A percentile compares a stretch with the other conserved stretches of the same genome.
phyloP scores from a whole-genome alignment of 2,329 filamentous ascomycete genomes.

The Metarhizium guizhouense region DNA sequence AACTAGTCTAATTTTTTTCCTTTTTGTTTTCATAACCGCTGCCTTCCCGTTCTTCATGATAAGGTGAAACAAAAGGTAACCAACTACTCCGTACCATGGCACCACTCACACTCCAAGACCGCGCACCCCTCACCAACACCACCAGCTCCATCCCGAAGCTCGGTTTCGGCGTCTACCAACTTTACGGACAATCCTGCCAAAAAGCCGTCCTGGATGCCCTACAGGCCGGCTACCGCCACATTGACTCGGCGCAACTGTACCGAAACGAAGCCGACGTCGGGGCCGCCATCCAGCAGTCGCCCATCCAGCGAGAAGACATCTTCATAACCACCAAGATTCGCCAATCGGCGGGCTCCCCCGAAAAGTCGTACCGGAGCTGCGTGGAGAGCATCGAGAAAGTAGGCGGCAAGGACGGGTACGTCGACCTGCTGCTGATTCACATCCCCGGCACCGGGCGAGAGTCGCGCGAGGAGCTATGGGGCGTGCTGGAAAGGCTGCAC shows the following conservation, averaged over 20 bases:
- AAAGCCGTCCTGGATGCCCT: slow-evolving; percentile 51
- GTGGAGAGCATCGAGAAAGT: slow-evolving; percentile 56
- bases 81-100: neutral
- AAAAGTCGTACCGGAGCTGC: slow-evolving; percentile 50
- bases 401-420: slow-evolving; percentile 48
- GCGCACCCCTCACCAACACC: slow-evolving; percentile 14
- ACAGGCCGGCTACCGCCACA: slow-evolving; percentile 50
- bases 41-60: neutral
- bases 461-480: slow-evolving; percentile 54
- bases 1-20: too few relatives aligned
- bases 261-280: slow-evolving; percentile 61
- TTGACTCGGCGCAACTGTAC: slow-evolving; percentile 57
- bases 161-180: slow-evolving; percentile 64
- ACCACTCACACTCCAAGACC: slow-evolving; percentile 9
- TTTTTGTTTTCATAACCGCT: too few relatives aligned
- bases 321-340: slow-evolving; percentile 67
- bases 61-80: too few relatives aligned
- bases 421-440: slow-evolving; percentile 66
- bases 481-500: slow-evolving; percentile 53
- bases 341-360: slow-evolving; percentile 29
- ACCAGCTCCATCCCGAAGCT: slow-evolving; percentile 47
- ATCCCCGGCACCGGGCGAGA: slow-evolving; percentile 46
- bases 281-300: slow-evolving; percentile 48
- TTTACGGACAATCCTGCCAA: slow-evolving; percentile 43
- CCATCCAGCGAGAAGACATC: slow-evolving; percentile 46